Conservation (phyloP, 225 moss, liverwort and hornwort species). For the Bryoerythrophyllum caledonicum region DNA sequence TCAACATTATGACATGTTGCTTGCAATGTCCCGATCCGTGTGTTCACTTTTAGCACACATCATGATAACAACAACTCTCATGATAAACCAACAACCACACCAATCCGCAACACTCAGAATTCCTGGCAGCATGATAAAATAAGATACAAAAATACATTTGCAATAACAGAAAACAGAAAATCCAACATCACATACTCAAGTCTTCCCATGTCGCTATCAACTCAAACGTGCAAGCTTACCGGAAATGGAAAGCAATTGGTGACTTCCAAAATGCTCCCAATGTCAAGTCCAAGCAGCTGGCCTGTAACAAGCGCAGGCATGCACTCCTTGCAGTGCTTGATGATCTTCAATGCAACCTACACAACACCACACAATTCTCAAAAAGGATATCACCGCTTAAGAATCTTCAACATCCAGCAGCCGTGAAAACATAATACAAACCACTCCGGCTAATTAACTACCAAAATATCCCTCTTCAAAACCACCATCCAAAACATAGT, state of each 20-base stretch:
- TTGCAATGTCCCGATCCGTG: background rate
- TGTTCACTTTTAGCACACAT: background rate
- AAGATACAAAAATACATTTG: background rate
- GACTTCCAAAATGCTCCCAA: constrained; percentile 91
- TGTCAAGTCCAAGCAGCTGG: constrained; percentile 92
- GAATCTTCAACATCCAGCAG: background rate
- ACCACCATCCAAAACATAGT: background rate
- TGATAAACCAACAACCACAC: background rate
- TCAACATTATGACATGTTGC: background rate
- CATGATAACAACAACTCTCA: background rate
- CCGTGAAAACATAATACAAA: background rate
- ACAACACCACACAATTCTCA: constrained; percentile 12
- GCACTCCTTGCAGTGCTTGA: constrained; percentile 98
- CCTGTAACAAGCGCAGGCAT: constrained; percentile 93
- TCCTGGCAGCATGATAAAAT: background rate
- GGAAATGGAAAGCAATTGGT: constrained; percentile 86
- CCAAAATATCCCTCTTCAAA: background rate
- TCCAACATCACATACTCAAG: background rate
- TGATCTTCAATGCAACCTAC: constrained; percentile 92
- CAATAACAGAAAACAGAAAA: background rate
- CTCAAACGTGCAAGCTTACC: constrained; percentile 30
- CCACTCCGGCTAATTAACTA: background rate
- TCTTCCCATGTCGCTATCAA: background rate
- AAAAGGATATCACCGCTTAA: background rate
- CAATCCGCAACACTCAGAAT: background rate